A percentile compares a stretch with the other conserved stretches of the same genome.
These are phyloP conservation scores for Macadamia integrifolia DNA, from an alignment of 164 flowering plant genomes.

Conservation along the genomic window DNA sequence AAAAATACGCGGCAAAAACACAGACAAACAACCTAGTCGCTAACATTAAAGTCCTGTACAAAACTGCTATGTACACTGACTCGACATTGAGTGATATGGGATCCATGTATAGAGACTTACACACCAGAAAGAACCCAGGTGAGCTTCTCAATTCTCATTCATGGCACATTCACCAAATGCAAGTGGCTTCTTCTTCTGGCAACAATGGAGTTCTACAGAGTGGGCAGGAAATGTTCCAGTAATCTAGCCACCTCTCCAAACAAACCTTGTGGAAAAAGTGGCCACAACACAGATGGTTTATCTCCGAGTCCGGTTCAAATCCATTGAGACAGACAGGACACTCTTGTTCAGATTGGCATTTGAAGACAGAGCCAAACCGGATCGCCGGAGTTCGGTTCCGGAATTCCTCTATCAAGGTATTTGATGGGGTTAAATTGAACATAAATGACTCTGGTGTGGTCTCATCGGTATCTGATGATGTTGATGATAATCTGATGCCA, in stretches of 20 bases:
- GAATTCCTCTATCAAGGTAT: conserved; percentile 39
- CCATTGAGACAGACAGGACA: conserved; percentile 58
- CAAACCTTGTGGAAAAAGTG: conserved; percentile 65
- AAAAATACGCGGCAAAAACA: background rate
- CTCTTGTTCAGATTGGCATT: conserved; percentile 28
- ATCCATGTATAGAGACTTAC: too few relatives aligned
- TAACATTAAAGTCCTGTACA: background rate
- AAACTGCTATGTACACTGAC: background rate
- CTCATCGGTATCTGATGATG: conserved; percentile 19
- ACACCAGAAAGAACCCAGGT: background rate
- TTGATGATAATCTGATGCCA: conserved; percentile 27
- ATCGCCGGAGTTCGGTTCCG: conserved; percentile 35
- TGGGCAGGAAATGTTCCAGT: conserved; percentile 68
- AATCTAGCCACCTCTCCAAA: conserved; percentile 72
- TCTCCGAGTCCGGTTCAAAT: conserved; percentile 53
- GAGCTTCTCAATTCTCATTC: background rate
- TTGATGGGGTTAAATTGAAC: conserved; percentile 16
- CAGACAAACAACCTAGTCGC: background rate
- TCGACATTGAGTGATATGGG: background rate
- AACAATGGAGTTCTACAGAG: conserved; percentile 58
- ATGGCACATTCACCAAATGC: conserved; percentile 9
- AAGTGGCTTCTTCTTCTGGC: conserved; percentile 22
- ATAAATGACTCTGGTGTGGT: conserved; percentile 17
- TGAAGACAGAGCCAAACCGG: conserved; percentile 26
- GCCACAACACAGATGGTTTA: conserved; percentile 56